Conservation (phyloP, 208 protist species). For the Entamoeba moshkovskii region DNA sequence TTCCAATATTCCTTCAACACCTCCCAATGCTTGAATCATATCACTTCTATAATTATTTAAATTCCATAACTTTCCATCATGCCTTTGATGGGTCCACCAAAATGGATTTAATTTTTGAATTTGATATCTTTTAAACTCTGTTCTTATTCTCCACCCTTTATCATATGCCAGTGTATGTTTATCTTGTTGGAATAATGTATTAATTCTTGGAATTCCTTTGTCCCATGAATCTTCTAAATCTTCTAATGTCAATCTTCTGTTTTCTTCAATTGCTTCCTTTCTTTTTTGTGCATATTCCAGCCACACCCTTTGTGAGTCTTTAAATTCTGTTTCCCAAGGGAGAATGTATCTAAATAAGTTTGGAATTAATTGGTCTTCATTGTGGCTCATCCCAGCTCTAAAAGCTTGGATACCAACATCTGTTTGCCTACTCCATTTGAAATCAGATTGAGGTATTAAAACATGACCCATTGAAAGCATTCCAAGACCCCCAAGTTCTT, state of each 20-base stretch:
- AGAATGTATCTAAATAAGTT: conserved; percentile 99
- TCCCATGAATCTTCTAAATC: conserved; percentile 99
- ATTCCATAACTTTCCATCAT: conserved; percentile 98
- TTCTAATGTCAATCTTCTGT: conserved; percentile 86
- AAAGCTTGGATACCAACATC: conserved; percentile 90
- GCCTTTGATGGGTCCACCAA: conserved; percentile 96
- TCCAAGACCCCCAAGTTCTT: conserved; percentile 63
- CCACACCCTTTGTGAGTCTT: conserved; percentile 97
- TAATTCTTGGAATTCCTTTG: conserved; percentile 96
- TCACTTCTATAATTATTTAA: conserved; percentile 99
- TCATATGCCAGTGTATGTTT: conserved; percentile 96
- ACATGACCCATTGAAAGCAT: conserved; percentile 99
- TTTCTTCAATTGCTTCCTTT: conserved; percentile 84
- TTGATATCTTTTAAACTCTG: conserved; percentile 95
- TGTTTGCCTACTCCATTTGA: conserved; percentile 89
- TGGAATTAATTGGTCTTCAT: conserved; percentile 94
- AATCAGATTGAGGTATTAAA: conserved; percentile 94
- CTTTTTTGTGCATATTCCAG: conserved; percentile 90
- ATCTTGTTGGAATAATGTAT: conserved; percentile 97
- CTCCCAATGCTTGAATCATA: conserved; percentile 98
- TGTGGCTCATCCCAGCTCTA: conserved; percentile 87
- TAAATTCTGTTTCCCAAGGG: conserved; percentile 97
- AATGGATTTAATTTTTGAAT: conserved; percentile 91
- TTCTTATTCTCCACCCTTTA: conserved; percentile 94
- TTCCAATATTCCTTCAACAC: conserved; percentile 98